Evolutionary conservation across 805 yeast species (phyloP).

Genomic region (Candida qinlingensis): DNA sequence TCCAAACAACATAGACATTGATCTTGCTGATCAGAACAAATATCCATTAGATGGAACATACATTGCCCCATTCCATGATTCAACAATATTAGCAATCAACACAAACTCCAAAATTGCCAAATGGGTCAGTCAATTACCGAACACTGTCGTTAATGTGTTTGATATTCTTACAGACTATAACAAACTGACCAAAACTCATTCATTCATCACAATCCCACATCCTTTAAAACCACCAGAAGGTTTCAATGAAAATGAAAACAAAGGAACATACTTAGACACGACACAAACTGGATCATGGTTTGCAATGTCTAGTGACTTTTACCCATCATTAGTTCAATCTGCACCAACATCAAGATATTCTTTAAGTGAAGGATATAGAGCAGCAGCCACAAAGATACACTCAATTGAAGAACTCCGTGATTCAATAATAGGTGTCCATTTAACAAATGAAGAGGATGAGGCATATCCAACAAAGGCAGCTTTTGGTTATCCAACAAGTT

Average conservation of each 20-base stretch:
- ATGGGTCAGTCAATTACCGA: conserved; percentile 75
- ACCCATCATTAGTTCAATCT: conserved; percentile 75
- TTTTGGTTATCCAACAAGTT: conserved; percentile 16
- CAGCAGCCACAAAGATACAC: conserved; percentile 33
- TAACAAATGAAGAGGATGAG: conserved; percentile 10
- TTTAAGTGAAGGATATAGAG: conserved; percentile 38
- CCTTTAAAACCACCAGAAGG: conserved; percentile 41
- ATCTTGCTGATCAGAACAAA: conserved; percentile 41
- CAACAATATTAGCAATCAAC: conserved; percentile 71
- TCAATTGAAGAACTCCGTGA: conserved; percentile 13
- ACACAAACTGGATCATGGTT: conserved; percentile 70
- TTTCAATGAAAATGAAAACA: conserved; percentile 15
- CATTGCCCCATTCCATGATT: conserved; percentile 81
- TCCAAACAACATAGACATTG: conserved; percentile 73
- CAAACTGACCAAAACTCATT: conserved; percentile 10
- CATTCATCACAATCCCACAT: conserved; percentile 59
- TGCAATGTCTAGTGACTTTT: conserved; percentile 73
- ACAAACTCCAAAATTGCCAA: conserved; percentile 61
- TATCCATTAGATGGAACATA: conserved; percentile 67
- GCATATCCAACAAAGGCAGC: conserved; percentile 10
- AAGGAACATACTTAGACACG: conserved; percentile 62
- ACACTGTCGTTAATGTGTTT: conserved; percentile 70
- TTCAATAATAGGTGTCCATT: conserved; percentile 49
- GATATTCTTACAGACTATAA: conserved; percentile 48
- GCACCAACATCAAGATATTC: conserved; percentile 70